Base-by-base conservation (phyloP, 176 grass and related monocot species). In the Phragmites australis region DNA sequence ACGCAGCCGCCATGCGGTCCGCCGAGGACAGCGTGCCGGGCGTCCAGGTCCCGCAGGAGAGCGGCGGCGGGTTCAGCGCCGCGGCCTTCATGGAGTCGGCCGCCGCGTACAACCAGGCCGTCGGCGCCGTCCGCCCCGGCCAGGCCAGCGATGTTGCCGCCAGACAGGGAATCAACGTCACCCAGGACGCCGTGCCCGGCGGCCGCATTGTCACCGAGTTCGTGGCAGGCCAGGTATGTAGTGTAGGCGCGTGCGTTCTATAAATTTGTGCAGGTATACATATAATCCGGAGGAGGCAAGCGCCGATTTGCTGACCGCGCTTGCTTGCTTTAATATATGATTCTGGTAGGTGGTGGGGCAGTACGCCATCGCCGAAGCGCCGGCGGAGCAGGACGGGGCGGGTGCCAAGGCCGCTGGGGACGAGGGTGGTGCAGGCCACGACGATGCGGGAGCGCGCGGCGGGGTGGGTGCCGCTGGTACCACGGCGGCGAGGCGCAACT, bases 131-230 rank as follows among this genome's bases (percentile, higher is more conserved):
- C 0, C 68, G 23, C 11, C 74, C 77, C 1, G 88, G 81, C n/a
- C 83, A 87, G 83, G 83, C 81, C 39, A 97, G 91, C 75, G 56
- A 80, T 6, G 72, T 61, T 1, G 72, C 81, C 12, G 44, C 49
- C 5, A 60, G 34, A 26, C 68, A 93, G 61, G 93, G 90, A 2
- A 61, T 93, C 44, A 68, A 65, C 42, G 74, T 93, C 74, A 85
- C 91, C 11, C 76, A 93, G 74, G 89, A 78, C 3, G 45, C 82
- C 15, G 57, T 97, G 1, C 77, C 93, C 6, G 86, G 91, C 0
- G 80, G 74, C 11, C 83, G 74, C 67, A 65, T 97, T 74, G 68
- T 97, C 82, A 87, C 90, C 8, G 93, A 93, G 90, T 93, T 90
- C 87, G 74, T 92, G 2, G 87, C 88, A 0, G 76, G 88, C 5